These are phyloP conservation scores for Chaetoscypha palmicola DNA, from an alignment of 2,329 filamentous ascomycete genomes.

Conservation along the genomic window DNA sequence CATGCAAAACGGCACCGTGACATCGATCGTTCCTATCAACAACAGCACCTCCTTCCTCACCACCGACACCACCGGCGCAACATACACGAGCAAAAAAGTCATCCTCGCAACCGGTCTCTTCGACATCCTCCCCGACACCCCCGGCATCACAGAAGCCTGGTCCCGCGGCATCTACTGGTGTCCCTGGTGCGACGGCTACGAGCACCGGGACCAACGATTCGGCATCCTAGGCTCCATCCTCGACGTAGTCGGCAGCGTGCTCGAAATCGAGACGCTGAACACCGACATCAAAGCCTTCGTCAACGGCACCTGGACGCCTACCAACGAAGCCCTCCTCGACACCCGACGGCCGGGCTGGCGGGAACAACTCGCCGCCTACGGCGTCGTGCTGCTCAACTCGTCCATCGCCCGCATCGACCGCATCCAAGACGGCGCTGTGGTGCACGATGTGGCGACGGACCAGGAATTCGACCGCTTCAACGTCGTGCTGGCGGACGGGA, in stretches of 20 bases:
- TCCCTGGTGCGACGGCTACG: constrained; percentile 57
- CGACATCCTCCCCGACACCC: constrained; percentile 45
- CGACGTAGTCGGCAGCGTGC: constrained; percentile 38
- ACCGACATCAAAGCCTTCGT: constrained; percentile 36
- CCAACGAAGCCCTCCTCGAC: constrained; percentile 34
- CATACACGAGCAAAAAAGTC: constrained; percentile 42
- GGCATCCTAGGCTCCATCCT: constrained; percentile 44
- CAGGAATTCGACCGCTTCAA: constrained; percentile 48
- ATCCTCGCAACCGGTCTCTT: constrained; percentile 46
- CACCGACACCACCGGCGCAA: constrained; percentile 30
- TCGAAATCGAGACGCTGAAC: constrained; percentile 50
- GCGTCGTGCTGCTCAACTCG: constrained; percentile 49
- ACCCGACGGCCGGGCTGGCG: constrained; percentile 38
- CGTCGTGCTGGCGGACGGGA: constrained; percentile 44
- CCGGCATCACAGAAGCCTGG: constrained; percentile 48
- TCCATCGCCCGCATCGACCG: constrained; percentile 44
- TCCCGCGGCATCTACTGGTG: constrained; percentile 57
- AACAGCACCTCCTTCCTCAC: constrained; percentile 42
- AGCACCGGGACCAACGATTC: constrained; percentile 51
- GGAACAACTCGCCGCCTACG: constrained; percentile 42
- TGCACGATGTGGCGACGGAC: constrained; percentile 3
- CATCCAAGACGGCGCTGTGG: constrained; percentile 32
- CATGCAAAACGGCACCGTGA: constrained; percentile 47
- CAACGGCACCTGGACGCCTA: constrained; percentile 50
- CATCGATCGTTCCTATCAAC: constrained; percentile 26